Percentiles rank a stretch among this genome's conserved stretches.
Conservation (phyloP, 2,329 filamentous ascomycete genomes). For the Alternaria ventricosa region DNA sequence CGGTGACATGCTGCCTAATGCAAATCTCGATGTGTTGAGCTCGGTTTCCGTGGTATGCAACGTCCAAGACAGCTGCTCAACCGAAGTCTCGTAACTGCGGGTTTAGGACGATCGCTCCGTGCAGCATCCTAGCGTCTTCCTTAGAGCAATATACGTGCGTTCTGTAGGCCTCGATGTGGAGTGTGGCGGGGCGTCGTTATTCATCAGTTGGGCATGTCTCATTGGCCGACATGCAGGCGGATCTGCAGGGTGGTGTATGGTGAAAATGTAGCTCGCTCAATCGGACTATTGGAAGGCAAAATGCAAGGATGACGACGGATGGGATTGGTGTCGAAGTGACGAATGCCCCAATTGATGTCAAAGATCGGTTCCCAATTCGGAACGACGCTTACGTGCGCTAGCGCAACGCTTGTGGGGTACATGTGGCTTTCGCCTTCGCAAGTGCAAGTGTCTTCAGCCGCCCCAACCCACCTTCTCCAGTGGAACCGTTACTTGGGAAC, state of each 20-base stretch:
- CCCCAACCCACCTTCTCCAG: slow-evolving; percentile 7
- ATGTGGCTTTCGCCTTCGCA: slow-evolving; percentile 15
- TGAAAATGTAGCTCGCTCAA: slow-evolving; percentile 18
- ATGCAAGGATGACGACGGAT: slow-evolving; percentile 3
- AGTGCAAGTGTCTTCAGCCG: slow-evolving; percentile 15
- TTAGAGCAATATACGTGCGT: slow-evolving; percentile 13
- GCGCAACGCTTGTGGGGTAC: slow-evolving; percentile 22
- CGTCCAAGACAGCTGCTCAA: slow-evolving; percentile 17
- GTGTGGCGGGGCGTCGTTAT: slow-evolving; percentile 10
- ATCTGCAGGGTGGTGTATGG: slow-evolving; percentile 17
- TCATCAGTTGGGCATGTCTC: not conserved
- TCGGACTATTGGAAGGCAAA: slow-evolving; percentile 22
- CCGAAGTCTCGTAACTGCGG: slow-evolving; percentile 1
- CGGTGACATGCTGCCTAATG: not conserved
- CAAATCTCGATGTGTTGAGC: slow-evolving; percentile 1
- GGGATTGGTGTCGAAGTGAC: slow-evolving; percentile 14
- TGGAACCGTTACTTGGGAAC: slow-evolving; percentile 14
- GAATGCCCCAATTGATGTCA: slow-evolving; percentile 17
- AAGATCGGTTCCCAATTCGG: slow-evolving; percentile 21
- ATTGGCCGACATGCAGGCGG: slow-evolving; percentile 12
- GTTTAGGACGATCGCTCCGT: slow-evolving; percentile 11
- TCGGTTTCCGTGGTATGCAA: slow-evolving; percentile 11
- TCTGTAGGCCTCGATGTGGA: slow-evolving; percentile 1
- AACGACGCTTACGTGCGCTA: slow-evolving; percentile 18
- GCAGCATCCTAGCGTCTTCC: slow-evolving; percentile 12